phyloP scores from a whole-genome alignment of 805 yeast genomes.

The Saccharomyces kudriavzevii region DNA sequence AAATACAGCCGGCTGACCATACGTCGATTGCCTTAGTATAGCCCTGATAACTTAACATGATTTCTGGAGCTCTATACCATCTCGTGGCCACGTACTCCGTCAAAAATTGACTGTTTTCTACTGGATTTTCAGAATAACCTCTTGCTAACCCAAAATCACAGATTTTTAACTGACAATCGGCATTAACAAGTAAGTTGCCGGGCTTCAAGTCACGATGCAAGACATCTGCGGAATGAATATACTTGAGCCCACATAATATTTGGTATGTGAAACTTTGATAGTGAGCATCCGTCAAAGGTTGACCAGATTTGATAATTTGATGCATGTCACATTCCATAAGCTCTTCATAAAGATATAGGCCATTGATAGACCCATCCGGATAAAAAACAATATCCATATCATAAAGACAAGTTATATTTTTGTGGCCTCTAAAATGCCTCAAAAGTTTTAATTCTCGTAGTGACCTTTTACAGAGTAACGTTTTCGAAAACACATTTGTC shows the following conservation, averaged over 20 bases:
- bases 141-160: slow-evolving; percentile 96
- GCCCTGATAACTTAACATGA: slow-evolving; percentile 88
- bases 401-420: slow-evolving; percentile 89
- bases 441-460: slow-evolving; percentile 81
- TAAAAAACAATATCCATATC: slow-evolving; percentile 78
- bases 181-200: slow-evolving; percentile 84
- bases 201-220: slow-evolving; percentile 93
- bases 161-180: slow-evolving; percentile 91
- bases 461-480: slow-evolving; percentile 85
- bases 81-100: slow-evolving; percentile 98
- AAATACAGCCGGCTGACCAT: slow-evolving; percentile 96
- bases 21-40: slow-evolving; percentile 94
- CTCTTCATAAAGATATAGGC: slow-evolving; percentile 88
- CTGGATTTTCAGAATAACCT: slow-evolving; percentile 76
- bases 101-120: slow-evolving; percentile 83
- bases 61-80: slow-evolving; percentile 98
- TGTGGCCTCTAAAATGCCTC: slow-evolving; percentile 92
- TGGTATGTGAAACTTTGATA: slow-evolving; percentile 91
- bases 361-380: slow-evolving; percentile 72
- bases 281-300: slow-evolving; percentile 88
- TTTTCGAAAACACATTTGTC: slow-evolving; percentile 86
- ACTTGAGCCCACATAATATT: slow-evolving; percentile 80
- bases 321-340: slow-evolving; percentile 98
- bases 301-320: slow-evolving; percentile 90
- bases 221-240: slow-evolving; percentile 86